Percentiles rank a stretch among this genome's conserved stretches.
Evolutionary conservation across 192 early-diverging fungal genomes (phyloP).

Genomic region (Gaertneriomyces semiglobifer): DNA sequence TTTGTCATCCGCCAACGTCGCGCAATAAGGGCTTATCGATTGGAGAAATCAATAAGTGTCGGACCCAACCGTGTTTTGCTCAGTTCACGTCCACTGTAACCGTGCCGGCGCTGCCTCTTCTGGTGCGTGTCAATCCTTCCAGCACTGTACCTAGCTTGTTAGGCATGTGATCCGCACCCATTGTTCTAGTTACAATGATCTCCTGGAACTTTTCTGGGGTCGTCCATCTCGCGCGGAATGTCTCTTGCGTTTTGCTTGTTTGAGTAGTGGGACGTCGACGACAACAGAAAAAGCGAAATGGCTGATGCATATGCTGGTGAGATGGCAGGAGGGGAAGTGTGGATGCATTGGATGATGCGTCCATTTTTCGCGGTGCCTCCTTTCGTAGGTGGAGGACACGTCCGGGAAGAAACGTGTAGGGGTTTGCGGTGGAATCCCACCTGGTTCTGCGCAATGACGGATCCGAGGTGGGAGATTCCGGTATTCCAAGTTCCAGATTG

Average conservation of each 20-base stretch:
- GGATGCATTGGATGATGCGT: neutral
- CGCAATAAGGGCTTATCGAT: too few relatives aligned
- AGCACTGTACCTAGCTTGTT: slow-evolving; percentile 35
- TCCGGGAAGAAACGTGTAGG: slow-evolving; percentile 37
- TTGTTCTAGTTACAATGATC: slow-evolving; percentile 40
- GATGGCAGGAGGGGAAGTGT: neutral
- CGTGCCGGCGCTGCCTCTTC: neutral
- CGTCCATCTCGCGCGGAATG: slow-evolving; percentile 40
- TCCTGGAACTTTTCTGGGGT: slow-evolving; percentile 32
- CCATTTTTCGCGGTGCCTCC: neutral
- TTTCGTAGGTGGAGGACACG: slow-evolving; percentile 39
- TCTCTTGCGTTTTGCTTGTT: neutral
- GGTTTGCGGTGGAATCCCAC: too few relatives aligned
- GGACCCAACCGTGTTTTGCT: too few relatives aligned
- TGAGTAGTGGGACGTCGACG: slow-evolving; percentile 2
- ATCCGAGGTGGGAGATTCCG: neutral
- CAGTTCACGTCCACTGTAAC: neutral
- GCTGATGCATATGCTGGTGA: neutral
- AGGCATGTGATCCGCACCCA: slow-evolving; percentile 50
- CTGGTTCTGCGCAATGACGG: too few relatives aligned
- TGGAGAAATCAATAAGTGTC: too few relatives aligned
- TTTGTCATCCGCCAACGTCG: too few relatives aligned
- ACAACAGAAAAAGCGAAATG: neutral
- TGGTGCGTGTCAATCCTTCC: slow-evolving; percentile 1
- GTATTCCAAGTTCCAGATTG: neutral